Base-by-base conservation (phyloP, 1,284 basidiomycete genomes). In the Stygiomarasmius scandens region DNA sequence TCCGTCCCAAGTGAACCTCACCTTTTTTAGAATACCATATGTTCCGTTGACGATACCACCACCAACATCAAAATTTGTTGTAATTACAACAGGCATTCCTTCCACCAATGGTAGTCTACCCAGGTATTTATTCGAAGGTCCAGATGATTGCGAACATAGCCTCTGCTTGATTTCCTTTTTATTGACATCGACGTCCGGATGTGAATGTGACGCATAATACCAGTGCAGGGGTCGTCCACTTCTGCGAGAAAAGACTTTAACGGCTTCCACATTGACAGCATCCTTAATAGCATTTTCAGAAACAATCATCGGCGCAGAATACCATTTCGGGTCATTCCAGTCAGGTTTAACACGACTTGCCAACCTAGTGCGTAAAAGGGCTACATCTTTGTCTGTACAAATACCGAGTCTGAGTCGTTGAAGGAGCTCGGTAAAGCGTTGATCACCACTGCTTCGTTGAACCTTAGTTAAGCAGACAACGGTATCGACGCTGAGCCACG, bases 61-160 rank as follows among this genome's bases (percentile, higher is more conserved):
- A 19, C 55, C 52, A 14, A 63, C 58, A 23, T 61, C 62, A 32
- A 57, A 63, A 24, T 63, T 63, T 0, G 49, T 46, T 3, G 48
- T 46, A 1, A 63, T 34, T 1, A 63, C 41, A 2, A 63, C 54
- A 1, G 60, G 62, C 62, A 63, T 63, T 2, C 62, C 62, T 11
- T 57, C 43, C 0, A 61, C 62, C 4, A 63, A 20, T 0, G 62
- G 62, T 0, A 63, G 16, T 16, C 27, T 27, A 0, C 62, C 57
- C 1, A 61, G 32, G 0, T 56, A 32, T 22, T 58, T 43, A n/a
- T 45, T 51, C 46, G 54, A 49, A 1, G 22, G 50, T 49, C 0
- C 59, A 55, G 6, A 6, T 32, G 5, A 32, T 32, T 12, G 29
- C 12, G 5, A 5, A 32, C 12, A 32, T 12, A 32, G 29, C 6